Conservation (phyloP, 2,329 filamentous ascomycete genomes). For the Verticillium nubilum region DNA sequence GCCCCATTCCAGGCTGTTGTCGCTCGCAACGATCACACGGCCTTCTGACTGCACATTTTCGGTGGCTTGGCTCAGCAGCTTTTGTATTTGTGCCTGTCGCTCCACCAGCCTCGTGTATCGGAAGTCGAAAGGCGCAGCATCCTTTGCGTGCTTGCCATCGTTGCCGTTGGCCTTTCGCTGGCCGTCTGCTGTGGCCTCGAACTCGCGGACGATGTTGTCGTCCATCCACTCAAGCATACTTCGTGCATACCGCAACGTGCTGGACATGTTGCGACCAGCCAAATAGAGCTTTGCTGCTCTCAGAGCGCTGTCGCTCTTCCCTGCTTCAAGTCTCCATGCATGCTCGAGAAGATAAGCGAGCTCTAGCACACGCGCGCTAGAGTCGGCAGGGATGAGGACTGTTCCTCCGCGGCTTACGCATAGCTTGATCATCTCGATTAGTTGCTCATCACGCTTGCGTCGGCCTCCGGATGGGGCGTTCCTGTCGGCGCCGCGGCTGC, state of each 20-base stretch:
- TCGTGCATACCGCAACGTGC: slow-evolving; percentile 83
- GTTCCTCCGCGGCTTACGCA: slow-evolving; percentile 80
- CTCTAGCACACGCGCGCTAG: slow-evolving; percentile 89
- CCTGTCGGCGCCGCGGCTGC: slow-evolving; percentile 72
- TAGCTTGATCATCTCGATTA: slow-evolving; percentile 75
- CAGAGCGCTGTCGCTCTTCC: slow-evolving; percentile 41
- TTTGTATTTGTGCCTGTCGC: slow-evolving; percentile 72
- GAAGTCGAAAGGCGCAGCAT: slow-evolving; percentile 80
- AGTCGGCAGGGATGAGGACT: slow-evolving; percentile 90
- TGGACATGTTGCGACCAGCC: slow-evolving; percentile 78
- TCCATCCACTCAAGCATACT: slow-evolving; percentile 99
- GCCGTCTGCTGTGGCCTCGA: slow-evolving; percentile 64
- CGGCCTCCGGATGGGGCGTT: slow-evolving; percentile 66
- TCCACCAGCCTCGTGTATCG: slow-evolving; percentile 79
- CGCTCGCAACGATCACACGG: slow-evolving; percentile 84
- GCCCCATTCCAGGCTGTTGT: slow-evolving; percentile 88
- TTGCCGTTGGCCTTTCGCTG: slow-evolving; percentile 39
- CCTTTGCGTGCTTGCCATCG: slow-evolving; percentile 42
- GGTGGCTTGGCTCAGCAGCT: slow-evolving; percentile 47
- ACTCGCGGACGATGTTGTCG: slow-evolving; percentile 86
- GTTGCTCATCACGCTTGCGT: slow-evolving; percentile 76
- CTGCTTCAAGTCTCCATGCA: slow-evolving; percentile 69
- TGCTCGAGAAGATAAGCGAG: slow-evolving; percentile 89
- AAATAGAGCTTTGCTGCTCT: slow-evolving; percentile 64
- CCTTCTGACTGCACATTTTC: slow-evolving; percentile 40